A percentile compares a stretch with the other conserved stretches of the same genome.
These are phyloP conservation scores for Sorghum bicolor DNA, from an alignment of 176 grass and related monocot genomes.

Conservation along the genomic window DNA sequence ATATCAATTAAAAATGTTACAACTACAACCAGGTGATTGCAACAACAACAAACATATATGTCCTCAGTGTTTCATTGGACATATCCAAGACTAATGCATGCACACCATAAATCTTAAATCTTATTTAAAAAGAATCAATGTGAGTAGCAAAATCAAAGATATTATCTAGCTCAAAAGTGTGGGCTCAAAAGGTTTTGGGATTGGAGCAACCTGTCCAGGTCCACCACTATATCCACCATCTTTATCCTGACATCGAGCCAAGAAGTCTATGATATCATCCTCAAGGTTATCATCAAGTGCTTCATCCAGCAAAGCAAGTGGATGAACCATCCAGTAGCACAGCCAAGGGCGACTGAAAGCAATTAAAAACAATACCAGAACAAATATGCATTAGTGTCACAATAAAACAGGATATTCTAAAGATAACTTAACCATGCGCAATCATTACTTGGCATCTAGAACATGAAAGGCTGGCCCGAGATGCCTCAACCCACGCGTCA, in stretches of 20 bases:
- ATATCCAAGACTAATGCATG: background rate
- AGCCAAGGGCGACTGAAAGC: conserved; percentile 83
- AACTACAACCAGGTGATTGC: background rate
- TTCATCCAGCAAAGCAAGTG: conserved; percentile 75
- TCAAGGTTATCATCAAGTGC: conserved; percentile 66
- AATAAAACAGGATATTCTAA: background rate
- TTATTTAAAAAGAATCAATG: background rate
- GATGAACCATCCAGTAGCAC: conserved; percentile 95
- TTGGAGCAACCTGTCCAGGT: conserved; percentile 81
- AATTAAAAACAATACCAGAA: conserved; percentile 23
- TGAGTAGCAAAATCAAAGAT: conserved; percentile 13
- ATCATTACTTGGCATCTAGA: conserved; percentile 78
- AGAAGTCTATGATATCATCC: conserved; percentile 66
- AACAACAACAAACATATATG: background rate
- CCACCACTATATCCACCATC: conserved; percentile 91
- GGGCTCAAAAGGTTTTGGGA: conserved; percentile 7
- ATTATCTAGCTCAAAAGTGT: conserved; percentile 17
- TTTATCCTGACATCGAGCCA: conserved; percentile 88
- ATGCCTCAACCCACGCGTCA: conserved; percentile 55
- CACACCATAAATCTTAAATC: background rate
- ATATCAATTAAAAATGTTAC: background rate
- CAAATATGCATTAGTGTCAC: background rate
- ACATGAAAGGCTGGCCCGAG: conserved; percentile 67
- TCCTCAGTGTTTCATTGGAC: background rate
- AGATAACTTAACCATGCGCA: conserved; percentile 13